Base-by-base conservation (phyloP, 2,329 filamentous ascomycete genomes). In the Beauveria sp. region DNA sequence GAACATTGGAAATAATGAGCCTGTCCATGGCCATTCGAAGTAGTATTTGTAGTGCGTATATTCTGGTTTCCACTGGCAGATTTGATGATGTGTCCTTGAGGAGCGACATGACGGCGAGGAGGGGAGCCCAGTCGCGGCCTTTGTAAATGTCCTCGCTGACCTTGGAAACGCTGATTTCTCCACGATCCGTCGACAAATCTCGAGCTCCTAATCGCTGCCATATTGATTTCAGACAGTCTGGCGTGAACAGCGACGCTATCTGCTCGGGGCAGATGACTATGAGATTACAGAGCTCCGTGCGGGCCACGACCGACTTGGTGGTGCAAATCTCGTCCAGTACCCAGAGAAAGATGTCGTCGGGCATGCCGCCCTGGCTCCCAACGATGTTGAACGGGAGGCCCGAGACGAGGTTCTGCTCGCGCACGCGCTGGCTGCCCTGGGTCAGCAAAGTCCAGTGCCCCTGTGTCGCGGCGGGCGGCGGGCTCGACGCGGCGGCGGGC, bases 271-370 rank as follows among this genome's bases (percentile, higher is more conserved):
- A 79, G 55, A 74, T 69, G 40, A 77, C 73, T 57, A 82, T 73
- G 4, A 91, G 71, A 50, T 80, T 79, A 59, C 80, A 75, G 69
- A 91, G 91, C 62, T 86, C 82, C 59, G 79, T 71, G 55, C 84
- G 80, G 47, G 90, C 70, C 50, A 83, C 77, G 47, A 78, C 74
- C 37, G 81, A 80, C 46, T 75, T 72, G 66, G 89, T 85, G 2
- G 76, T 69, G 59, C 80, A 83, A 24, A 86, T 74, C 73, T 86
- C 80, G 55, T 82, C 74, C 6, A 89, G 68, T 3, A 91, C 75
- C 89, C 89, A 92, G 18, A 80, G 67, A 55, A 90, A 79, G 1
- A 91, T 68, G 59, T 87, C 80, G 63, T 90, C 83, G 0, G 88
- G 84, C 14, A 91, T 69, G 9, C 64, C 65, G 14, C 66, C 66